Base-by-base conservation (phyloP, 257 asterid species). In the Ilex aquifolium region DNA sequence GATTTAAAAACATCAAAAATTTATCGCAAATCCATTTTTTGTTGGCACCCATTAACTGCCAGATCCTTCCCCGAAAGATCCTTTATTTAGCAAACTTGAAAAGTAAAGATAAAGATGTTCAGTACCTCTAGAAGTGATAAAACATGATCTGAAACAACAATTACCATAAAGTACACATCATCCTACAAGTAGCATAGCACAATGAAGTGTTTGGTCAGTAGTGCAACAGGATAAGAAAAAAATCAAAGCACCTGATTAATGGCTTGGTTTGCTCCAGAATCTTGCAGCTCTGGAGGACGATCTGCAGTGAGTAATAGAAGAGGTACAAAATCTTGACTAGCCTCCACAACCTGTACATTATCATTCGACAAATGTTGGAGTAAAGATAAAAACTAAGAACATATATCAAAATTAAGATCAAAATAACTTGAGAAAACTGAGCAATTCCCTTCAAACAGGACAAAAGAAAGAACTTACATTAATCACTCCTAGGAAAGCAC, bases 231-330 rank as follows among this genome's bases (percentile, higher is more conserved):
- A 4, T 10, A 46, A 42, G 11, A 7, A 32, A 53, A 39, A 27
- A 44, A 61, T 29, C 50, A 32, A 27, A 48, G 42, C 63, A 88
- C 96, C 88, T 93, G 99, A 82, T 93, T 83, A 65, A 93, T 90
- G 64, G 99, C 96, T 78, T 93, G 99, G 83, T 93, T 93, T 21
- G 99, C 92, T 65, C 99, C 99, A 72, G 82, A 91, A 73, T 93
- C 96, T 56, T 82, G 84, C 62, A 93, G 81, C 79, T 93, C 99
- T 0, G 94, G 88, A 71, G 99, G 99, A 58, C 99, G 99, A 61
- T 93, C 99, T 50, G 97, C 99, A 13, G 99, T 83, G 50, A 93
- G 97, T 67, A 90, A 71, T 60, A 93, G 64, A 75, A 93, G 75
- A 7, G 97, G 99, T 39, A 90, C 82, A 81, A 87, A 93, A 69